These are phyloP conservation scores for Nakaseomyces uthaithaninus DNA, from an alignment of 1,139 yeast species.

Conservation along the genomic window DNA sequence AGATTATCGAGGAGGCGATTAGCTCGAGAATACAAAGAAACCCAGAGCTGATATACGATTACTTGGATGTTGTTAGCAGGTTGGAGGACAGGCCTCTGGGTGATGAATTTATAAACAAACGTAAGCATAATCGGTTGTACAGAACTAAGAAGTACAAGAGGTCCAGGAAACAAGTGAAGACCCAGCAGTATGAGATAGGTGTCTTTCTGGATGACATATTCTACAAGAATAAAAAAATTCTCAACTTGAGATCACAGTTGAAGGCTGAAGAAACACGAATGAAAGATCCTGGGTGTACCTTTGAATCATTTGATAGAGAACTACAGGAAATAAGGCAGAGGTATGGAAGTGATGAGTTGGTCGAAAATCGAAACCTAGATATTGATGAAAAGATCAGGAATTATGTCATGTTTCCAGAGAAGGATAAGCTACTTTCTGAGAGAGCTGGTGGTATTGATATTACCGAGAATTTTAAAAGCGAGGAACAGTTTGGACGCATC, in stretches of 20 bases:
- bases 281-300: neutral
- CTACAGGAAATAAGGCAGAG: conserved; percentile 19
- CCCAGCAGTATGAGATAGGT: conserved; percentile 66
- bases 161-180: conserved; percentile 35
- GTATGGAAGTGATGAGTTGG: conserved; percentile 21
- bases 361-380: conserved; percentile 24
- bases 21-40: conserved; percentile 42
- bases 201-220: conserved; percentile 33
- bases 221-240: neutral
- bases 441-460: conserved; percentile 44
- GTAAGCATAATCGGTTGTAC: conserved; percentile 20
- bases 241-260: neutral
- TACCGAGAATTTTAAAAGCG: conserved; percentile 44
- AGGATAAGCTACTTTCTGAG: conserved; percentile 38
- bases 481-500: conserved; percentile 58
- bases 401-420: conserved; percentile 23
- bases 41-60: conserved; percentile 40
- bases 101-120: neutral
- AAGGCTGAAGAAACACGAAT: neutral
- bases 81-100: conserved; percentile 12
- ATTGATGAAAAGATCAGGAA: conserved; percentile 17
- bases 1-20: conserved; percentile 48
- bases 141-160: conserved; percentile 34
- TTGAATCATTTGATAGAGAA: neutral
- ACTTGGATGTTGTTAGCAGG: conserved; percentile 11